phyloP scores from a whole-genome alignment of 2,329 filamentous ascomycete species.

The Ustulina deusta region DNA sequence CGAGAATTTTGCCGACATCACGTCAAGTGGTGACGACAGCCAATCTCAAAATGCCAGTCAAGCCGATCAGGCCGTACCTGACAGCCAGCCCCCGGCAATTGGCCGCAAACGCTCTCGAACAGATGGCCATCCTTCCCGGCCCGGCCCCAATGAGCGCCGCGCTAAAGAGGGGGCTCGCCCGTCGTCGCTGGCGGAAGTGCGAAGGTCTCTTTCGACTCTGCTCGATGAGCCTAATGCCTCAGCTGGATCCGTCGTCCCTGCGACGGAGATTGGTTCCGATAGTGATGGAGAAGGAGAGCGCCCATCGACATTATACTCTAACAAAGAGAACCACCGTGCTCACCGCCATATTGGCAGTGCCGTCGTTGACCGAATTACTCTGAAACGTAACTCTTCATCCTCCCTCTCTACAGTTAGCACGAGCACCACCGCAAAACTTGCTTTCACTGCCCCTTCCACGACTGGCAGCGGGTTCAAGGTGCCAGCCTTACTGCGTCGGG shows the following conservation, averaged over 20 bases:
- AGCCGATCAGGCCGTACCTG: conserved; percentile 57
- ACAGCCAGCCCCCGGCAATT: conserved; percentile 64
- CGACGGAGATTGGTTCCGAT: conserved; percentile 63
- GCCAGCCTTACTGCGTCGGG: conserved; percentile 77
- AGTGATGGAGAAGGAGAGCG: conserved; percentile 61
- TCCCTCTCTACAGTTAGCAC: conserved; percentile 41
- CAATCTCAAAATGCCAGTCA: conserved; percentile 51
- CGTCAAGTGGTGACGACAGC: conserved; percentile 55
- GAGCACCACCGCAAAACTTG: conserved; percentile 57
- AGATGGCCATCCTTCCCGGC: conserved; percentile 56
- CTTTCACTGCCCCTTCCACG: conserved; percentile 64
- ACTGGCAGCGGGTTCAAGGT: conserved; percentile 69
- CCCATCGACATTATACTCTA: conserved; percentile 45
- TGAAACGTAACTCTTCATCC: conserved; percentile 66
- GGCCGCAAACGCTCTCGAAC: conserved; percentile 49
- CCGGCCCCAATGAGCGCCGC: conserved; percentile 71
- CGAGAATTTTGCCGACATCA: conserved; percentile 62
- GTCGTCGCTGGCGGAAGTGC: conserved; percentile 81
- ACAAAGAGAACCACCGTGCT: conserved; percentile 64
- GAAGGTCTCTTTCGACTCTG: conserved; percentile 84
- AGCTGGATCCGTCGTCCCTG: conserved; percentile 60
- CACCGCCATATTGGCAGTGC: conserved; percentile 50
- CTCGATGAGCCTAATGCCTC: conserved; percentile 74
- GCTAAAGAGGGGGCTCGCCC: conserved; percentile 74
- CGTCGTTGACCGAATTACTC: conserved; percentile 79